Evolutionary conservation across 805 yeast genomes (phyloP).

Genomic region (Zygotorulaspora sp.): DNA sequence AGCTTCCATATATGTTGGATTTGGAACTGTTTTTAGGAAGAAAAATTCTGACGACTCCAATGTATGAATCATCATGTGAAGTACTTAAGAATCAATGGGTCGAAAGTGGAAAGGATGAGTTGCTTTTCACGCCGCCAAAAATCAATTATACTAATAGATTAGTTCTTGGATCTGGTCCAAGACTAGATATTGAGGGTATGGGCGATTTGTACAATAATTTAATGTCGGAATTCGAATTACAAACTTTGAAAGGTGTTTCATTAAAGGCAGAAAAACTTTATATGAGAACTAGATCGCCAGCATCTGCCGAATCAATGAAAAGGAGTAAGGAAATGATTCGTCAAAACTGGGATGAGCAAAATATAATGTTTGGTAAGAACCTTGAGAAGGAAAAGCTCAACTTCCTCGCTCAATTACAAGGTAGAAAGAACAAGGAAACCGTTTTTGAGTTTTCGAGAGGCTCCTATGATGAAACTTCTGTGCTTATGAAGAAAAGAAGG

Average conservation of each 20-base stretch:
- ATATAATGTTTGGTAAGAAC: slow-evolving; percentile 72
- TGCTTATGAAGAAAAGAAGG: slow-evolving; percentile 82
- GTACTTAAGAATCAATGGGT: slow-evolving; percentile 46
- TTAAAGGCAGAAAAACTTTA: slow-evolving; percentile 84
- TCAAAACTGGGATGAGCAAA: slow-evolving; percentile 87
- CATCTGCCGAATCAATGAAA: slow-evolving; percentile 80
- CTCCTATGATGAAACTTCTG: slow-evolving; percentile 63
- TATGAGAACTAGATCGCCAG: slow-evolving; percentile 77
- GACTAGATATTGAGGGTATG: slow-evolving; percentile 61
- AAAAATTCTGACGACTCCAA: slow-evolving; percentile 64
- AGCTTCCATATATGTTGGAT: slow-evolving; percentile 85
- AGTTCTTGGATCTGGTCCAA: slow-evolving; percentile 79
- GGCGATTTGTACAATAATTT: slow-evolving; percentile 67
- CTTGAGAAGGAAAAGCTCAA: slow-evolving; percentile 66
- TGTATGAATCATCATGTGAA: slow-evolving; percentile 60
- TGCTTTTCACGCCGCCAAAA: slow-evolving; percentile 46
- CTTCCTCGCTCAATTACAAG: slow-evolving; percentile 65
- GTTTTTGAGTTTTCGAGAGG: slow-evolving; percentile 83
- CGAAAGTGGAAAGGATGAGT: slow-evolving; percentile 37
- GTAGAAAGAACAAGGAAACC: slow-evolving; percentile 75
- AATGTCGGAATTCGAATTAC: slow-evolving; percentile 65
- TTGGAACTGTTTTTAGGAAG: slow-evolving; percentile 85
- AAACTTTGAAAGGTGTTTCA: slow-evolving; percentile 63
- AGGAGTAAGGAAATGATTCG: slow-evolving; percentile 73
- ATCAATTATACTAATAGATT: slow-evolving; percentile 69